These are phyloP conservation scores for Cyamopsis tetragonoloba DNA, from an alignment of 306 rosid species.

Conservation along the genomic window DNA sequence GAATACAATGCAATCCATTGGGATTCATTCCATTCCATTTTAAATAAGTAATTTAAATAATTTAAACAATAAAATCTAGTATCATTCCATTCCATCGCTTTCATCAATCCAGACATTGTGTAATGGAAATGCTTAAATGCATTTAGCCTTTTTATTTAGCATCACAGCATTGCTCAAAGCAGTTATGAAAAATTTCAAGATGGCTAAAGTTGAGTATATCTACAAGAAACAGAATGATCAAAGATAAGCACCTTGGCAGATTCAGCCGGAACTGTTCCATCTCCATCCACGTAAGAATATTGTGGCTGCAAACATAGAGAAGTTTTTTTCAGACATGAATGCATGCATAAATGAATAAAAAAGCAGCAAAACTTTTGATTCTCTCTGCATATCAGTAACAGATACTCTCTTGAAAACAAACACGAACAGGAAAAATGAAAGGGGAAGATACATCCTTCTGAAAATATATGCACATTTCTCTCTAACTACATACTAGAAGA, in stretches of 20 bases:
- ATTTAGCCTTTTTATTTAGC: neutral
- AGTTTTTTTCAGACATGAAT: neutral
- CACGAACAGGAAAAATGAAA: neutral
- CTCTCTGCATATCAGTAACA: neutral
- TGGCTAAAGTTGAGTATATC: neutral
- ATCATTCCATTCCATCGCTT: too few species aligned
- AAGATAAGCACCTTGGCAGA: constrained; percentile 69
- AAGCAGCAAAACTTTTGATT: neutral
- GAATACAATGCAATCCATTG: too few species aligned
- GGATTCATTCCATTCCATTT: too few species aligned
- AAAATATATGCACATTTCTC: neutral
- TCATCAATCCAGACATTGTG: too few species aligned
- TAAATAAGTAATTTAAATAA: too few species aligned
- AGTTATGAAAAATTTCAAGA: constrained; percentile 4
- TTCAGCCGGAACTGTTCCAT: constrained; percentile 91
- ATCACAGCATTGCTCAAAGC: neutral
- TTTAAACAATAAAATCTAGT: too few species aligned
- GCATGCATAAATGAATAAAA: neutral
- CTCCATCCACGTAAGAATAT: constrained; percentile 82
- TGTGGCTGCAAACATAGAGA: constrained; percentile 54
- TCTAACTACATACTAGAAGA: neutral
- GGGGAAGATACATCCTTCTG: neutral
- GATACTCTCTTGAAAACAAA: neutral
- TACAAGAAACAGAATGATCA: constrained; percentile 22
- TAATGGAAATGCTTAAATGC: constrained; percentile 1